Evolutionary conservation across 805 yeast genomes (phyloP), one percentile per base, ranked within the genome.

Genomic region (Saccharomyces kudriavzevii): DNA sequence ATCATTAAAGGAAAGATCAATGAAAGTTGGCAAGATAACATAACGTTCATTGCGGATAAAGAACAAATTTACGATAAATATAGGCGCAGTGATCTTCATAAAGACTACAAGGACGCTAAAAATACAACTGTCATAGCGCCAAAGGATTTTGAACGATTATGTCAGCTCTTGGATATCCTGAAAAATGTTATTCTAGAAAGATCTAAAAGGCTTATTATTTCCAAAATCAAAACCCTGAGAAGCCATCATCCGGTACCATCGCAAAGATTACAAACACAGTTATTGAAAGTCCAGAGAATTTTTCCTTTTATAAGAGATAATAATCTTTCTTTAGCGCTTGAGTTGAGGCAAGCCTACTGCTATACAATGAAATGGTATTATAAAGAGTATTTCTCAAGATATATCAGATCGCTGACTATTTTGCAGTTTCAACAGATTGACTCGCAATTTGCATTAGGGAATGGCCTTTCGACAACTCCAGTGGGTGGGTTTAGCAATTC

Each of bases 311-410:
- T 92, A 40, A 67, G 73, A 3, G 62, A 70, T 4, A 79, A 81
- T 49, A 80, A 86, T 54, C 75, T 78, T 8, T 76, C 81, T 5
- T 70, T 94, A 52, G 92, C 96, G 0, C 66, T 72, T 14, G 94
- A 89, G 63, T 75, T 94, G 43, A 77, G 83, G 52, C 79, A 79
- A 61, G 98, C 97, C 0, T 94, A 94, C 67, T 72, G 84, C 20
- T 83, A 83, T 62, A 92, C 98, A 2, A 91, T 94, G 88, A 76
- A 80, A 62, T 94, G 99, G 99, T 94, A 92, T 71, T 94, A 94
- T 67, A 76, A 78, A 54, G 79, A 85, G 53, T 80, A 87, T 60
- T 92, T 91, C 64, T 82, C 84, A 17, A 81, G 90, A 57, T 91
- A 90, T 70, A 69, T 84, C 40, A 80, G 84, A 56, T 82, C 95